Base-by-base conservation (phyloP, 2,329 filamentous ascomycete genomes). In the Botryotinia globosa region DNA sequence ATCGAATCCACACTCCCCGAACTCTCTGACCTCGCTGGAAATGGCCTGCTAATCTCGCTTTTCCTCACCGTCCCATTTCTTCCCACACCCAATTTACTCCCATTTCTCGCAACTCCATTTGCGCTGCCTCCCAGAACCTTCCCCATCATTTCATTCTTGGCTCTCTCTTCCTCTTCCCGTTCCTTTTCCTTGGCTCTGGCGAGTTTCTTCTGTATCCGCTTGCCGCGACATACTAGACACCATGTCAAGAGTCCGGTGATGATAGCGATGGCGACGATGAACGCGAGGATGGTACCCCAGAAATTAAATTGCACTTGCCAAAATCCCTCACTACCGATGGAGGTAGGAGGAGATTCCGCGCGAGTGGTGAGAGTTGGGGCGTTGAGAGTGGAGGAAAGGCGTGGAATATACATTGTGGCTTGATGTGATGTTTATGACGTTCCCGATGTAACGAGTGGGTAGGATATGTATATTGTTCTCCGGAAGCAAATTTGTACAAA, bases 211-310 rank as follows among this genome's bases (percentile, higher is more conserved):
- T 56, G 7, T 22, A 56, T 56, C 18, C 65, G 34, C 65, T 67
- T 64, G 39, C 59, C 45, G 14, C 39, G 18, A 61, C 69, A 71
- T 18, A 54, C 61, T 12, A 71, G 14, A 29, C 59, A 51, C 44
- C 59, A 54, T 14, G 61, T 71, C 0, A 71, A 4, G 1, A 71
- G 8, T 4, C 59, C 45, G 1, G 58, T 54, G 10, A 71, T 37
- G 0, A 71, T 34, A 1, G 34, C 58, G 2, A 71, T 9, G 1
- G 59, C 69, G 5, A 39, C 69, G 7, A 54, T 3, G 34, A 71
- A 71, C 5, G 69, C 69, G 6, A 42, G n/a, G 12, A 71, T 71
- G 0, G 58, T 71, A 1, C 69, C 69, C 69, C 69, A 71, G 69
- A 71, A 64, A 44, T 71, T 71, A 25, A 51, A 45, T 6, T 65